A percentile compares a stretch with the other conserved stretches of the same genome.
Conservation (phyloP, 495 filamentous ascomycete species). For the Chaetomium cochliodes region DNA sequence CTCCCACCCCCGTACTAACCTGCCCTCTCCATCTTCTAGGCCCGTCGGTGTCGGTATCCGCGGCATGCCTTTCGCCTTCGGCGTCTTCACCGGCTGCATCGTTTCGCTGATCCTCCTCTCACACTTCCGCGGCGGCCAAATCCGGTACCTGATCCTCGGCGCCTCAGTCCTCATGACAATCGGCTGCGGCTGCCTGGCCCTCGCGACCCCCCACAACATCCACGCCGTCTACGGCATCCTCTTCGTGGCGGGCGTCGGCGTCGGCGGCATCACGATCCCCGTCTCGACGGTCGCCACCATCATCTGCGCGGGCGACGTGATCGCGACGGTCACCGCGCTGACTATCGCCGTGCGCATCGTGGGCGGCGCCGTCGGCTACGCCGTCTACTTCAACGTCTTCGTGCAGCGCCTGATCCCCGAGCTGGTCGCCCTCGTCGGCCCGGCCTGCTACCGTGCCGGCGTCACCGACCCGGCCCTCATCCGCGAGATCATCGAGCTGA, state of each 20-base stretch:
- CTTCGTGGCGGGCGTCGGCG: slow-evolving; percentile 64
- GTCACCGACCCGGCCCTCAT: slow-evolving; percentile 51
- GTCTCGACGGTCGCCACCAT: slow-evolving; percentile 59
- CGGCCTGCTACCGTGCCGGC: slow-evolving; percentile 52
- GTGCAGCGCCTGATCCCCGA: slow-evolving; percentile 59
- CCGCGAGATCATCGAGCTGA: slow-evolving; percentile 54
- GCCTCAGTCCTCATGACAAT: slow-evolving; percentile 68
- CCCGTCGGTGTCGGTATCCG: slow-evolving; percentile 65
- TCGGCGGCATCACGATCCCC: slow-evolving; percentile 72
- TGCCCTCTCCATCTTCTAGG: slow-evolving; percentile 13
- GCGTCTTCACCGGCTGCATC: slow-evolving; percentile 61
- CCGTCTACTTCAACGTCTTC: slow-evolving; percentile 76
- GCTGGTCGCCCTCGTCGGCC: slow-evolving; percentile 53
- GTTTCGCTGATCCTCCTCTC: slow-evolving; percentile 62
- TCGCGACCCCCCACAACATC: slow-evolving; percentile 58
- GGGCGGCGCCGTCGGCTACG: slow-evolving; percentile 69
- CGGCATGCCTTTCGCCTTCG: slow-evolving; percentile 64
- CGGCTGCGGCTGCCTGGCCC: slow-evolving; percentile 62
- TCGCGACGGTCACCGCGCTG: slow-evolving; percentile 72
- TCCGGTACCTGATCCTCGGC: slow-evolving; percentile 60
- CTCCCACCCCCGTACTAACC: neutral
- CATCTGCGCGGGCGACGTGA: slow-evolving; percentile 69
- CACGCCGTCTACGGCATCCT: slow-evolving; percentile 60
- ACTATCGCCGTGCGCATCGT: slow-evolving; percentile 71
- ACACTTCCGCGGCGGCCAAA: slow-evolving; percentile 57